Evolutionary conservation across 306 rosid species (phyloP).

Genomic region (Mimosa pudica): DNA sequence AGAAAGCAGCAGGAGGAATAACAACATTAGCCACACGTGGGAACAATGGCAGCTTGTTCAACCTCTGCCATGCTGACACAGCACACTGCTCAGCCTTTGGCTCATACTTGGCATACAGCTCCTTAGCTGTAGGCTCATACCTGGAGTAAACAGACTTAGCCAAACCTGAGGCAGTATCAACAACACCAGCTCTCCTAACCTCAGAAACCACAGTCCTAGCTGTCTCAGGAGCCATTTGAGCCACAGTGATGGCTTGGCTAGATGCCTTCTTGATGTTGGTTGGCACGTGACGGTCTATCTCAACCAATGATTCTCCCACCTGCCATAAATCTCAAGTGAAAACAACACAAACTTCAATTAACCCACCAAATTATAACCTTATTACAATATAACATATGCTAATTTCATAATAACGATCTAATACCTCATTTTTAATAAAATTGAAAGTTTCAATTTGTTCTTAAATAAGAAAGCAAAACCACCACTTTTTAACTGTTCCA

Average conservation of each 20-base stretch:
- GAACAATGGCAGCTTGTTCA: conserved; percentile 73
- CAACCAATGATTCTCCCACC: conserved; percentile 69
- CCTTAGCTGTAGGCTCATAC: conserved; percentile 13
- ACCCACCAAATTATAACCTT: too few relatives aligned
- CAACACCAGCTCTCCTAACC: conserved; percentile 66
- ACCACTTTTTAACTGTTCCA: too few relatives aligned
- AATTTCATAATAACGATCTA: too few relatives aligned
- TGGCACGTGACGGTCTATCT: conserved; percentile 70
- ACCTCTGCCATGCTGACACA: conserved; percentile 41
- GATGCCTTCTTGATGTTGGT: conserved; percentile 69
- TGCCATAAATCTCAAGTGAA: neutral
- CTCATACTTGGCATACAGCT: conserved; percentile 46
- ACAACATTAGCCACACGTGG: conserved; percentile 56
- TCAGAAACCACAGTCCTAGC: conserved; percentile 53
- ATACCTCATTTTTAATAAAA: too few relatives aligned
- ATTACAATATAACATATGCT: too few relatives aligned
- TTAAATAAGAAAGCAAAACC: too few relatives aligned
- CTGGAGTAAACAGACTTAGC: conserved; percentile 63
- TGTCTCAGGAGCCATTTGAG: conserved; percentile 47
- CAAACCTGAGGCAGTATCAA: conserved; percentile 53
- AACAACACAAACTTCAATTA: neutral
- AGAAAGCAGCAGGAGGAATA: conserved; percentile 47
- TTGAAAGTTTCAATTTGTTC: too few relatives aligned
- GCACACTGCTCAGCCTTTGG: conserved; percentile 63
- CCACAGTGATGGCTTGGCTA: conserved; percentile 50